Conservation (phyloP, 306 rosid genomes). For the Pyrus betulifolia region DNA sequence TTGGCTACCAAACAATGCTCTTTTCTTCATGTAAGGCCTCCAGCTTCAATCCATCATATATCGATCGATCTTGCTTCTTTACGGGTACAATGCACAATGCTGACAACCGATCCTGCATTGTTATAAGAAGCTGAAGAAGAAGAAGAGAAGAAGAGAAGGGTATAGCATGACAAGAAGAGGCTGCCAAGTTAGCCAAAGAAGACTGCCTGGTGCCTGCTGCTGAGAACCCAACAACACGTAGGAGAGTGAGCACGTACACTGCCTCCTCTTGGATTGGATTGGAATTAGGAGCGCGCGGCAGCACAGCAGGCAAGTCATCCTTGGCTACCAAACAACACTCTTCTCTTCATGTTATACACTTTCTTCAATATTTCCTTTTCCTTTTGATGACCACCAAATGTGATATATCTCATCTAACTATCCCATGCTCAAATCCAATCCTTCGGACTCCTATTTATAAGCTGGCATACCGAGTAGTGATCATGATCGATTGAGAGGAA, state of each 20-base stretch:
- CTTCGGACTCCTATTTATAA: not conserved
- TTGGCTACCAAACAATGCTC: conserved; percentile 14
- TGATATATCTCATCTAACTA: not conserved
- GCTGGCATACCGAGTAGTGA: too few species aligned
- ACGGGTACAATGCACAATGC: too few species aligned
- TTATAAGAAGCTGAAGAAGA: not conserved
- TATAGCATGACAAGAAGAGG: conserved; percentile 20
- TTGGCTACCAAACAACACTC: not conserved
- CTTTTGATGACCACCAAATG: not conserved
- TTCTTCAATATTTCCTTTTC: not conserved
- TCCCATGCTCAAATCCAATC: not conserved
- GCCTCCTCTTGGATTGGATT: not conserved
- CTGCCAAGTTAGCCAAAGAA: conserved; percentile 18
- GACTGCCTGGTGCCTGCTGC: not conserved
- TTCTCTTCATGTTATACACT: conserved; percentile 19
- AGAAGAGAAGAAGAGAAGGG: not conserved
- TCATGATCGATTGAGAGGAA: not conserved
- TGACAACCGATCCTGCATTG: not conserved
- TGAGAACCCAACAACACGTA: not conserved
- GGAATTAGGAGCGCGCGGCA: not conserved
- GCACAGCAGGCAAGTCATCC: conserved; percentile 20
- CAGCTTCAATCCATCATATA: not conserved
- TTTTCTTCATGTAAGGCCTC: conserved; percentile 20
- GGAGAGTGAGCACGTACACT: not conserved
- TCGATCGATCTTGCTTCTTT: too few species aligned